Percentiles rank a stretch among this genome's conserved stretches.
Conservation (phyloP, 106 monocot genomes). For the Xerophyta viscosa region DNA sequence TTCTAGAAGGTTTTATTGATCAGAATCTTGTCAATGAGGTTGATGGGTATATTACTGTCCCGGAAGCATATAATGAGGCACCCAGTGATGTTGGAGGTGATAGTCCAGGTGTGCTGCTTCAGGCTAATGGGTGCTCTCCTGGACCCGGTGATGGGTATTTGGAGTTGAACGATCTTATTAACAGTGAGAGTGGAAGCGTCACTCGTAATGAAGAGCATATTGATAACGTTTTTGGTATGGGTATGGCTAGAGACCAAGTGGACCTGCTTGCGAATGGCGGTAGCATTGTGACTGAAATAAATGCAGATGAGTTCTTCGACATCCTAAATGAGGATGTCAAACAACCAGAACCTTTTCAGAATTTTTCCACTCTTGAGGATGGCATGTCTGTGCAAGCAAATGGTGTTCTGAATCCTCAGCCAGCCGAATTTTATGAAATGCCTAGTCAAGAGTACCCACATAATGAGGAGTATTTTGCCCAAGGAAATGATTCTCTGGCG, state of each 20-base stretch:
- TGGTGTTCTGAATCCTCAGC: slow-evolving; percentile 15
- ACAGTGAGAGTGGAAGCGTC: not conserved
- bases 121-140: not conserved
- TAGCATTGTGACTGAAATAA: not conserved
- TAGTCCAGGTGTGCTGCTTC: not conserved
- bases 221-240: not conserved
- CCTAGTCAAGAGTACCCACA: slow-evolving; percentile 6
- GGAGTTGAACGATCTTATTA: slow-evolving; percentile 28
- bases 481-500: slow-evolving; percentile 11
- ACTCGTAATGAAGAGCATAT: not conserved
- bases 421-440: slow-evolving; percentile 26
- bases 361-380: slow-evolving; percentile 2
- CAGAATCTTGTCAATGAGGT: slow-evolving; percentile 6
- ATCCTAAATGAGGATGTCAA: slow-evolving; percentile 5
- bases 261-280: slow-evolving; percentile 5
- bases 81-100: not conserved
- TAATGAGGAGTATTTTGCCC: slow-evolving; percentile 10
- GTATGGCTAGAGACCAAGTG: not conserved
- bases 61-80: slow-evolving; percentile 1
- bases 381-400: slow-evolving; percentile 7
- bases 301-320: slow-evolving; percentile 19
- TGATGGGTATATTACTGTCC: slow-evolving; percentile 5
- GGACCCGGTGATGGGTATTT: slow-evolving; percentile 19
- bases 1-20: slow-evolving; percentile 11
- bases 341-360: slow-evolving; percentile 2